phyloP scores from a whole-genome alignment of 768 basidiomycete species.

The Cystofilobasidium bisporidii region DNA sequence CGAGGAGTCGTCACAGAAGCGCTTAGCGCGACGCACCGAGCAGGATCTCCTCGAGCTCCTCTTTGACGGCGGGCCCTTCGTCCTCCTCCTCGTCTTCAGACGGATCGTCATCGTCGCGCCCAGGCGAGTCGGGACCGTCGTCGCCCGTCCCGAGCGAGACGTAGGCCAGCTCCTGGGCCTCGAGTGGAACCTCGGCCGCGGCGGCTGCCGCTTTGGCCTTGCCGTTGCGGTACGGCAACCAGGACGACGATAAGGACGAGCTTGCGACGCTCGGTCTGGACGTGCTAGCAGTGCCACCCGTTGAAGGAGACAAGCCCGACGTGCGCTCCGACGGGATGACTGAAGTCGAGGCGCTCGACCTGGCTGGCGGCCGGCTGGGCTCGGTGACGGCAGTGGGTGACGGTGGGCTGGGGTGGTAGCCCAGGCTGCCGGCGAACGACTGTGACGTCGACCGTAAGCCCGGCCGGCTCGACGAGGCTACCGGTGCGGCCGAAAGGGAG shows the following conservation, averaged over 20 bases:
- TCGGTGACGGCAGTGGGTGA: background rate
- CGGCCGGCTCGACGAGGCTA: background rate
- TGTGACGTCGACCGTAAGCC: background rate
- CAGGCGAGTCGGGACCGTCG: background rate
- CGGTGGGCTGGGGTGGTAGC: background rate
- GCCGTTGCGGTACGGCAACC: conserved; percentile 1
- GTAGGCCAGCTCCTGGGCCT: background rate
- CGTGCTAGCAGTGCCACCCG: no score
- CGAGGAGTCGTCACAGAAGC: background rate
- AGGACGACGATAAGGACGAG: background rate
- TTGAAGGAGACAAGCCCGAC: no score
- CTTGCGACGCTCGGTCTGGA: background rate
- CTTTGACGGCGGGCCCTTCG: conserved; percentile 43
- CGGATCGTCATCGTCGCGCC: background rate
- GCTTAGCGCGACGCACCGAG: conserved; percentile 50
- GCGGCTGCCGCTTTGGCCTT: background rate
- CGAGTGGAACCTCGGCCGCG: background rate
- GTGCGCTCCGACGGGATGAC: background rate
- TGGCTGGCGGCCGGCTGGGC: background rate
- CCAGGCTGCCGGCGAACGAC: background rate
- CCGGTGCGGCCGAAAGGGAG: conserved; percentile 10
- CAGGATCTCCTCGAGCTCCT: conserved; percentile 65
- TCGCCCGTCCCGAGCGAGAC: conserved; percentile 6
- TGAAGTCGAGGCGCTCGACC: background rate
- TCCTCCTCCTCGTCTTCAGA: background rate